These are phyloP conservation scores for Blepharisma japonicum DNA, from an alignment of 73 alveolate genomes.

Conservation along the genomic window DNA sequence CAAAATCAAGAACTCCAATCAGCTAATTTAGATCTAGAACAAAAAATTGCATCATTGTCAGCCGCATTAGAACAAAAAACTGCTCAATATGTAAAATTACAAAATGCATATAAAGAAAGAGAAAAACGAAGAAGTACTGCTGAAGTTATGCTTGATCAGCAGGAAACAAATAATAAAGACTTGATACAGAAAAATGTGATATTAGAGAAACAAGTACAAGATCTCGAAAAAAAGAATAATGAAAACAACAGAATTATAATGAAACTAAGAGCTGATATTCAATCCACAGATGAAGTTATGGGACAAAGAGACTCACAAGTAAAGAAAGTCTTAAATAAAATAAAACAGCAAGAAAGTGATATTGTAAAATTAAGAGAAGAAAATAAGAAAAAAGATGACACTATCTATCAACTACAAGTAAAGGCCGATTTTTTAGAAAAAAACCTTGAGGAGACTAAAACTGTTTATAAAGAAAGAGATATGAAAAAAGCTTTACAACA, in stretches of 20 bases:
- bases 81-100: not conserved
- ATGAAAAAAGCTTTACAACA: slow-evolving; percentile 1
- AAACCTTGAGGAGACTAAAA: not conserved
- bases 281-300: not conserved
- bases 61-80: slow-evolving; percentile 17
- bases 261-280: not conserved
- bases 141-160: slow-evolving; percentile 12
- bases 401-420: not conserved
- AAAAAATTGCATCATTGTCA: not conserved
- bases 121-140: not conserved
- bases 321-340: not conserved
- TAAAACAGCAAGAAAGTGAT: not conserved
- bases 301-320: slow-evolving; percentile 3
- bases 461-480: not conserved
- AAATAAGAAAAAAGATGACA: not conserved
- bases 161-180: slow-evolving; percentile 11
- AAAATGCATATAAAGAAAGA: not conserved
- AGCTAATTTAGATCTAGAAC: not conserved
- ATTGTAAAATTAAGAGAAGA: not conserved
- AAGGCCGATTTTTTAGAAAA: not conserved
- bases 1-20: not conserved
- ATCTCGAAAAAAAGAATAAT: not conserved
- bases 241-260: not conserved
- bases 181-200: slow-evolving; percentile 1
- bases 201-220: not conserved